Percentiles rank a stretch among this genome's conserved stretches.
Evolutionary conservation across 2,329 filamentous ascomycete genomes (phyloP).

Genomic region (Fonsecaea pedrosoi): DNA sequence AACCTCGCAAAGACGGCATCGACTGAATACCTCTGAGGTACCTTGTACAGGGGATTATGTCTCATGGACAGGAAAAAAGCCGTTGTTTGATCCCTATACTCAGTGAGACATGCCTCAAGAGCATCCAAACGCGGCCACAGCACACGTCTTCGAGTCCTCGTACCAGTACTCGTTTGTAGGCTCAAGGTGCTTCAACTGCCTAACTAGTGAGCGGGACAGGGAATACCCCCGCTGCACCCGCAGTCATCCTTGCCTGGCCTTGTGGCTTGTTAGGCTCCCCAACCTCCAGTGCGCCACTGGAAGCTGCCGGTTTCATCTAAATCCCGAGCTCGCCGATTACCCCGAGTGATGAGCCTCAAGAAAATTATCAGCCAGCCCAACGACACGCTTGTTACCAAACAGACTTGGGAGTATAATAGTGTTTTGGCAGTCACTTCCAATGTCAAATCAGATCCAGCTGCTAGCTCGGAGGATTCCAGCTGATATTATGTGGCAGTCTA

Average conservation of each 20-base stretch:
- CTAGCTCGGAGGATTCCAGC: not conserved
- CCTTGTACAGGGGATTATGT: not conserved
- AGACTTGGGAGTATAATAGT: not conserved
- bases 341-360: not conserved
- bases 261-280: conserved; percentile 16
- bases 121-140: not conserved
- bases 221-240: not conserved
- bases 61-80: not conserved
- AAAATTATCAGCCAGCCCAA: not conserved
- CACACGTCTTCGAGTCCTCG: not conserved
- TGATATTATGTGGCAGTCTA: not conserved
- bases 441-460: not conserved
- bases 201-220: not conserved
- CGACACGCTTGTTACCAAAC: not conserved
- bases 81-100: not conserved
- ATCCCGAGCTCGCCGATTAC: conserved; percentile 20
- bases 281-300: conserved; percentile 5
- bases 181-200: conserved; percentile 6
- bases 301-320: conserved; percentile 19
- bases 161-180: not conserved
- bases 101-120: conserved; percentile 1
- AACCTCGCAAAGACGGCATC: not conserved
- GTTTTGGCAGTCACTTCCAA: not conserved
- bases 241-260: conserved; percentile 4
- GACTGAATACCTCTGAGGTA: not conserved